Conservation (phyloP, 1,284 basidiomycete species). For the Salmacisia buchloeana region DNA sequence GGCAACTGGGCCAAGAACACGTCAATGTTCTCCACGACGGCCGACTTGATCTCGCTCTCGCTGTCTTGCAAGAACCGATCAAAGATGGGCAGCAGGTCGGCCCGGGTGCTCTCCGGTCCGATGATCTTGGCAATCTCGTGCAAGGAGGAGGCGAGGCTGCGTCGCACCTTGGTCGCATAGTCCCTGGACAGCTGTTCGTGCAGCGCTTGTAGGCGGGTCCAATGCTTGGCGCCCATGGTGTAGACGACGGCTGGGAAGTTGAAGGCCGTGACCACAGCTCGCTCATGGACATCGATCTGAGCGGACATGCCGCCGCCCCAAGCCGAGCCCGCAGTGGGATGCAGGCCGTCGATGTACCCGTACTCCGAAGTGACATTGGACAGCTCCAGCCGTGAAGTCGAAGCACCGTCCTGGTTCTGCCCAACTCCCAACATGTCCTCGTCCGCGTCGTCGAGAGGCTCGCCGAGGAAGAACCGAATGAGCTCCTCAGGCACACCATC, state of each 20-base stretch:
- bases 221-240: conserved; percentile 70
- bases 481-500: conserved; percentile 65
- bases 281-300: conserved; percentile 55
- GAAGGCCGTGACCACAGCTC: conserved; percentile 82
- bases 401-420: neutral
- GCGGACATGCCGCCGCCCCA: neutral
- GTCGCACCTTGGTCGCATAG: conserved; percentile 61
- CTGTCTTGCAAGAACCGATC: conserved; percentile 61
- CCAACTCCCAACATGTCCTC: conserved; percentile 9
- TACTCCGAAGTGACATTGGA: conserved; percentile 5
- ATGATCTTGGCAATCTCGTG: conserved; percentile 86
- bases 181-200: conserved; percentile 65
- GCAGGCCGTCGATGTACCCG: neutral
- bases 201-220: conserved; percentile 68
- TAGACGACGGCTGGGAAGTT: conserved; percentile 88
- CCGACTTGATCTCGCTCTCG: conserved; percentile 62
- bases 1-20: conserved; percentile 58
- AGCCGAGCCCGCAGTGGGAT: neutral
- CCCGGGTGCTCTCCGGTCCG: conserved; percentile 63
- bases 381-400: neutral
- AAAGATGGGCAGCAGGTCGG: conserved; percentile 73
- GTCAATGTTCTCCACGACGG: conserved; percentile 53
- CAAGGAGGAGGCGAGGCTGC: conserved; percentile 75
- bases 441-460: conserved; percentile 47
- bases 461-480: conserved; percentile 68